Conservation (phyloP, 352 stramenopile species). For the Elongisporangium senticosum region DNA sequence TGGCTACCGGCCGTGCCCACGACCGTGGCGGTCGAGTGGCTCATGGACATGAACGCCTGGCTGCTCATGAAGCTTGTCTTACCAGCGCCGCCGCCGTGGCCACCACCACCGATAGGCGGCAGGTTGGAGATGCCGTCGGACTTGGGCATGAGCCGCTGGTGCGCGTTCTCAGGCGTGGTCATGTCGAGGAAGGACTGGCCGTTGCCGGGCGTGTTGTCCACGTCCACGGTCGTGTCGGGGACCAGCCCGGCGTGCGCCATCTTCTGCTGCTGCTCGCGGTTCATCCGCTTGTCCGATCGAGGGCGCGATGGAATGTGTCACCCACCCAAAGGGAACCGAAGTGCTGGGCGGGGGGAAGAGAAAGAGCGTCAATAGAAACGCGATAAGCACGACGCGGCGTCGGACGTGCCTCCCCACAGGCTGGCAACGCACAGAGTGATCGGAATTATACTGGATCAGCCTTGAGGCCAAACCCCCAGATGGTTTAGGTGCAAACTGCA, state of each 20-base stretch:
- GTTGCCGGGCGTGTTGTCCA: slow-evolving; percentile 47
- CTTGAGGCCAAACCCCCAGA: background rate
- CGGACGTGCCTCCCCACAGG: background rate
- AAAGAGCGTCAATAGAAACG: background rate
- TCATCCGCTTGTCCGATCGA: slow-evolving; percentile 12
- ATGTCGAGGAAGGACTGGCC: slow-evolving; percentile 61
- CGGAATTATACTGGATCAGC: background rate
- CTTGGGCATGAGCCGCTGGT: slow-evolving; percentile 15
- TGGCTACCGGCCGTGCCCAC: slow-evolving; percentile 13
- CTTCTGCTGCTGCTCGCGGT: slow-evolving; percentile 30
- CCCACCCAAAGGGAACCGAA: background rate
- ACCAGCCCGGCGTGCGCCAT: slow-evolving; percentile 26
- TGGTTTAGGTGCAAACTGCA: background rate
- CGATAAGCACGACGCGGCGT: background rate
- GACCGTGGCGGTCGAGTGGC: slow-evolving; percentile 22
- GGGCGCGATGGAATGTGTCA: background rate
- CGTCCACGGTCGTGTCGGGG: slow-evolving; percentile 13
- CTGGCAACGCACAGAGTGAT: background rate
- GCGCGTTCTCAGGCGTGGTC: slow-evolving; percentile 48
- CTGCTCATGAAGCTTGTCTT: slow-evolving; percentile 61
- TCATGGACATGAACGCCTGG: slow-evolving; percentile 44
- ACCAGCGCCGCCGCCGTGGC: slow-evolving; percentile 4
- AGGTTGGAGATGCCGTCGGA: slow-evolving; percentile 6
- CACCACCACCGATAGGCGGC: slow-evolving; percentile 6
- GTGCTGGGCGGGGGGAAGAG: background rate